Evolutionary conservation across 2,329 filamentous ascomycete genomes (phyloP).

Genomic region (Chaetomiaceae sp.): DNA sequence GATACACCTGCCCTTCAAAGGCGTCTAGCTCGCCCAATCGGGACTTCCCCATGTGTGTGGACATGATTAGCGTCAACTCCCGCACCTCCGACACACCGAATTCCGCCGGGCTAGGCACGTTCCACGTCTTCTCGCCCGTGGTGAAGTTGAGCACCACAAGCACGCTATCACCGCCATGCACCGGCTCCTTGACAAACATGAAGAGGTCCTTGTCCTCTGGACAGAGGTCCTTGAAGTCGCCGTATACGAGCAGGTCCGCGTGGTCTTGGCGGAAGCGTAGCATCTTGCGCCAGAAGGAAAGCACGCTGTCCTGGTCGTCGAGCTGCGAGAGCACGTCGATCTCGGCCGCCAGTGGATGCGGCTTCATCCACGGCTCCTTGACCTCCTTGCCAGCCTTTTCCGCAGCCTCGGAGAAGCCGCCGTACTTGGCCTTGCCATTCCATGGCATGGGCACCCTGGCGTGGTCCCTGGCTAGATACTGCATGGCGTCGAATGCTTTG

Average conservation of each 20-base stretch:
- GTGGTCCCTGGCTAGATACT: slow-evolving; percentile 8
- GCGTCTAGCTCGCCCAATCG: neutral
- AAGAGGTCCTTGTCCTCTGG: slow-evolving; percentile 6
- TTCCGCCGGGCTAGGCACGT: neutral
- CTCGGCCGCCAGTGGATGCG: slow-evolving; percentile 6
- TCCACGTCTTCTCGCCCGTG: slow-evolving; percentile 2
- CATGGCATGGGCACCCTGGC: slow-evolving; percentile 7
- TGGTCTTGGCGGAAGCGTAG: slow-evolving; percentile 3
- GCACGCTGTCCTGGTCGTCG: slow-evolving; percentile 7
- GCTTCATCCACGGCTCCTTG: slow-evolving; percentile 13
- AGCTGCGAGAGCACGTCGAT: slow-evolving; percentile 9
- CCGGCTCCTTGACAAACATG: slow-evolving; percentile 6
- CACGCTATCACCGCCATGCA: neutral
- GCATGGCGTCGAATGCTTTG: slow-evolving; percentile 5
- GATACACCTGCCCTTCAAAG: slow-evolving; percentile 11
- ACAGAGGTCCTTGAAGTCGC: slow-evolving; percentile 5
- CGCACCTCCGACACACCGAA: neutral
- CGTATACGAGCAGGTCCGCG: slow-evolving; percentile 4
- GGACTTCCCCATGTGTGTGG: neutral
- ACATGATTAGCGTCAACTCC: slow-evolving; percentile 6
- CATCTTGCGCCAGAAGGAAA: slow-evolving; percentile 10
- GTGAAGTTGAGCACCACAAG: slow-evolving; percentile 13
- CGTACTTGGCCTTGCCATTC: slow-evolving; percentile 8
- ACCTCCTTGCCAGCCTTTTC: slow-evolving; percentile 6
- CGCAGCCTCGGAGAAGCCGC: slow-evolving; percentile 7